These are phyloP conservation scores for Diaporthe citri DNA, from an alignment of 2,329 filamentous ascomycete species.

Conservation along the genomic window DNA sequence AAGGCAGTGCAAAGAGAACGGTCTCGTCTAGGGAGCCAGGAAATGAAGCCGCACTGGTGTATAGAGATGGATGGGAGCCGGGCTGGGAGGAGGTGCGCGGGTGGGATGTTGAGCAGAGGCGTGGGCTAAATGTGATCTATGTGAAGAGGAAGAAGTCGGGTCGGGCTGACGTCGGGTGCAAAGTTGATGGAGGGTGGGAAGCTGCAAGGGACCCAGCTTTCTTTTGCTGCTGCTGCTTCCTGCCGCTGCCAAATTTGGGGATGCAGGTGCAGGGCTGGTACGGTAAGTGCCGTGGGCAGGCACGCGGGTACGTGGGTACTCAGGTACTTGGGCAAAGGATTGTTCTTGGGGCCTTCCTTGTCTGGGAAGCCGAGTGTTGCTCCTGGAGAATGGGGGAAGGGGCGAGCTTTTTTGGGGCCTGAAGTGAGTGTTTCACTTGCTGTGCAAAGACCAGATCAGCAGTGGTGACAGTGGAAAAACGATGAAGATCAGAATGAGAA, in stretches of 20 bases:
- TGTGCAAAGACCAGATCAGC: constrained; percentile 3
- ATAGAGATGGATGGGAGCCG: background rate
- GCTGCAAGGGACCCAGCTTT: constrained; percentile 30
- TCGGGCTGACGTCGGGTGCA: constrained; percentile 24
- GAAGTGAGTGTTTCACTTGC: constrained; percentile 17
- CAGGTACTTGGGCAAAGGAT: background rate
- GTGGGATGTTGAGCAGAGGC: background rate
- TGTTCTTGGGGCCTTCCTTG: constrained; percentile 12
- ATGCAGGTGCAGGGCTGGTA: background rate
- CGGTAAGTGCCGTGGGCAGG: background rate
- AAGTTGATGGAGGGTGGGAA: background rate
- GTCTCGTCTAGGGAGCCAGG: background rate
- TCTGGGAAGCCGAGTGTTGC: constrained; percentile 9
- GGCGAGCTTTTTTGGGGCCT: background rate
- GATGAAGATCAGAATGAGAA: background rate
- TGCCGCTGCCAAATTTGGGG: constrained; percentile 23
- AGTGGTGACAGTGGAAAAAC: background rate
- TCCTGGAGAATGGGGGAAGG: background rate
- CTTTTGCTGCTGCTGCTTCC: background rate
- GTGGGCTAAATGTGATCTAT: background rate
- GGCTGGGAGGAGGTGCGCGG: background rate
- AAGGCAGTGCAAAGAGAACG: background rate
- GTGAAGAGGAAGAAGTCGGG: constrained; percentile 25
- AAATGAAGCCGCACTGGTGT: background rate
- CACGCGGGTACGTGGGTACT: background rate